A percentile compares a stretch with the other conserved stretches of the same genome.
phyloP scores from a whole-genome alignment of 495 filamentous ascomycete species.

The Penicillium manginii region DNA sequence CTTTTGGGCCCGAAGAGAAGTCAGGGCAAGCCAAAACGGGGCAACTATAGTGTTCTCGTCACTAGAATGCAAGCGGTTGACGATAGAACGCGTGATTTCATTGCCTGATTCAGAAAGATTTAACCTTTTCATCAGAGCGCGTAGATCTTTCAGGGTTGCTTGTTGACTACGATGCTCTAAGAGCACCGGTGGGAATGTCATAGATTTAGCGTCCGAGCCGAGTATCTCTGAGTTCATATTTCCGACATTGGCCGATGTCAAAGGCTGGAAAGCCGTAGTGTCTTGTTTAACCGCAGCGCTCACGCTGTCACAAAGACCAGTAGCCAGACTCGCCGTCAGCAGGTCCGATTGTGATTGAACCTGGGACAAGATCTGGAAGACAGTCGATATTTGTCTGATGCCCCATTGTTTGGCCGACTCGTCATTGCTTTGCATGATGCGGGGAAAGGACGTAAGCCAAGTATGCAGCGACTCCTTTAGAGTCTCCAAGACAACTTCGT shows the following conservation, averaged over 20 bases:
- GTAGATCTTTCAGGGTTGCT: constrained; percentile 57
- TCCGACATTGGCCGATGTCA: constrained; percentile 20
- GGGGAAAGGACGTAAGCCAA: constrained; percentile 80
- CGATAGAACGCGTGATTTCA: constrained; percentile 57
- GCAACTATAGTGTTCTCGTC: constrained; percentile 62
- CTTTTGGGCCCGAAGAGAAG: constrained; percentile 61
- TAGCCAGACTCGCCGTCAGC: constrained; percentile 68
- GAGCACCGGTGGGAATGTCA: constrained; percentile 52
- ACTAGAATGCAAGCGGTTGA: constrained; percentile 59
- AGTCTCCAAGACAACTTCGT: constrained; percentile 64
- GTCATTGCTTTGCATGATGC: constrained; percentile 83
- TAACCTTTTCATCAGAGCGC: constrained; percentile 45
- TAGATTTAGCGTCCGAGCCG: constrained; percentile 22
- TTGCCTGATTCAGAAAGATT: constrained; percentile 44
- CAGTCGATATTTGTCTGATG: constrained; percentile 72
- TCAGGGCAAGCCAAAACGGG: constrained; percentile 81
- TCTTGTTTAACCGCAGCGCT: constrained; percentile 39
- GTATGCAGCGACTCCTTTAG: constrained; percentile 75
- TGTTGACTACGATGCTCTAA: constrained; percentile 68
- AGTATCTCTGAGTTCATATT: constrained; percentile 32
- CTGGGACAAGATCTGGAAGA: constrained; percentile 68
- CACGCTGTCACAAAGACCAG: constrained; percentile 52
- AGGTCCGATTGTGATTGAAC: constrained; percentile 69
- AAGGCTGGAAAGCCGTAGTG: constrained; percentile 30
- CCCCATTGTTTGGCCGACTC: constrained; percentile 72